Evolutionary conservation across 305 asterid genomes (phyloP), one percentile per base, ranked within the genome.

Genomic region (Vinca major): DNA sequence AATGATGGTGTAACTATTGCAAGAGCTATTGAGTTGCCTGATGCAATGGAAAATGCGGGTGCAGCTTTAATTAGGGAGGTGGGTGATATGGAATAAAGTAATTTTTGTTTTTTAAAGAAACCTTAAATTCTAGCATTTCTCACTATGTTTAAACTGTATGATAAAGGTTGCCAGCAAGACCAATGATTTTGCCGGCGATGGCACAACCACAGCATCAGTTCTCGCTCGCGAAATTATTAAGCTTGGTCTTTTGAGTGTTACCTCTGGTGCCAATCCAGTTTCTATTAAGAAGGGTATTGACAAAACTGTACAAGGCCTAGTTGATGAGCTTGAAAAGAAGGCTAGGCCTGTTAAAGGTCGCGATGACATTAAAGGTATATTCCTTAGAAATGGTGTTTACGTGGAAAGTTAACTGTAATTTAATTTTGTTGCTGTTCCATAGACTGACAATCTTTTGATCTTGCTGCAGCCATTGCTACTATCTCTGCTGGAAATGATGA

Each of bases 141-240:
- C 51, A 74, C 63, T n/a, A 13, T 66, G 41, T 62, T 50, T 61
- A 63, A 53, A 75, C 69, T 75, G 44, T 66, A 40, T 71, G 67
- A 10, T 81, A 71, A 52, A 92, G 98, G 99, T 93, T 78, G 99
- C 99, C 51, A 91, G 99, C 87, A 93, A 89, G 90, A 93, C 99
- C 11, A 93, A 91, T 66, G 99, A 93, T 79, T 93, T 97, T 73
- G 99, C 99, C 66, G 99, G 99, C 73, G 99, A 93, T 82, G 99
- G 99, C 61, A 93, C 99, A 8, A 93, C 99, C 7, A 89, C 97
- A 2, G 97, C 97, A 7, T 78, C 97, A 2, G 78, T 90, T 71
- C 95, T 90, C 76, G 99, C 99, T 12, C 96, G 97, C 63, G 97
- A 93, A 79, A 93, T 91, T 14, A 93, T 91, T 70, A 93, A 86